Percentiles rank a stretch among this genome's conserved stretches.
Conservation (phyloP, 2,329 filamentous ascomycete genomes). For the Ceratocystis ficicola region DNA sequence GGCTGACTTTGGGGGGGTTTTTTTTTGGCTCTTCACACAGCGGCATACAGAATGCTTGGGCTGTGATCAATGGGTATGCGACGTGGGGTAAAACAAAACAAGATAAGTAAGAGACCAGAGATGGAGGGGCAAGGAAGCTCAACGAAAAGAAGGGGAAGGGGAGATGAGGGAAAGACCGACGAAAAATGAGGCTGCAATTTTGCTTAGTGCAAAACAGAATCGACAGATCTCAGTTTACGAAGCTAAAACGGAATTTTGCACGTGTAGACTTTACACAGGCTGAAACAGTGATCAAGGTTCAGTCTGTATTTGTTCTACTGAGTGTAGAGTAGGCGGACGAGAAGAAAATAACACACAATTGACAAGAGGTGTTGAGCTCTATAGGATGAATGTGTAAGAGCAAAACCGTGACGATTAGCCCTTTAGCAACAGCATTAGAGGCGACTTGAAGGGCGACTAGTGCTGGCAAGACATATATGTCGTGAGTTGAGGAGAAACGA, state of each 20-base stretch:
- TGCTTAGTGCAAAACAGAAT: not conserved
- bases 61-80: slow-evolving; percentile 13
- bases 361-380: not conserved
- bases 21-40: slow-evolving; percentile 9
- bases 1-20: not conserved
- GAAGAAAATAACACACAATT: not conserved
- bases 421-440: not conserved
- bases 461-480: not conserved
- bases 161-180: not conserved
- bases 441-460: not conserved
- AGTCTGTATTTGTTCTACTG: not conserved
- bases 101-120: not conserved
- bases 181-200: not conserved
- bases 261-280: slow-evolving; percentile 4
- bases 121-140: slow-evolving; percentile 12
- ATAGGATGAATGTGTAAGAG: too few species aligned
- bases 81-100: slow-evolving; percentile 18
- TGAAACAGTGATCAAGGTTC: not conserved
- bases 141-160: not conserved
- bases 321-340: not conserved
- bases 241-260: not conserved
- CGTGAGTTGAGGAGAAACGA: not conserved
- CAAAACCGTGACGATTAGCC: not conserved
- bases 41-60: slow-evolving; percentile 5
- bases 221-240: not conserved